Evolutionary conservation across 805 yeast species (phyloP), one percentile per base, ranked within the genome.

Genomic region (Candida ulmi): DNA sequence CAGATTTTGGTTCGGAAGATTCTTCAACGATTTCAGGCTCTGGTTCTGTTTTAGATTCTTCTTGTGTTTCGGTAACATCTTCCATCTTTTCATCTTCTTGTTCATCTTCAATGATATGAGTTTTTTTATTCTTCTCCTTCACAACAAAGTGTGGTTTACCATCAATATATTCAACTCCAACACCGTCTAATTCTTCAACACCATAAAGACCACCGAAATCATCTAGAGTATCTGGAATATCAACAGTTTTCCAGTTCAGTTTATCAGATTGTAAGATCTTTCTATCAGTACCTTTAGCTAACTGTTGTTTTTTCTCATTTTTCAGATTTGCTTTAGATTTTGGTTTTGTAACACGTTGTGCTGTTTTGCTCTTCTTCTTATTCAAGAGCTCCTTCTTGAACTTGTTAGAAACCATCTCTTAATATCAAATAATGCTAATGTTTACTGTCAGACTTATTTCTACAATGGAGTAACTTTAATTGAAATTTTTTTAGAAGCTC

Each of bases 121-220:
- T 55, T 12, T 26, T n/a, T 50, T 36, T 48, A 45, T 35, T 39
- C 15, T 61, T 52, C 30, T 67, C 70, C 26, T 56, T 66, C 9
- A 69, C 70, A n/a, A 70, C 55, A 52, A 82, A 83, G 39, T 74
- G 74, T 0, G 83, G 79, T 37, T 68, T 64, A 12, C 95, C 96
- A 45, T 85, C 68, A 2, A 78, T 75, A 39, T 80, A 70, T 43
- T 84, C 78, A 7, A 91, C 90, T 52, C 74, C 90, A 26, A 91
- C 97, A 33, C 96, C 97, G 41, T 88, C 96, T 37, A 93, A 72
- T 58, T 91, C 98, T 59, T 91, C 99, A 27, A 93, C 65, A 0
- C 97, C 99, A 58, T 80, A 88, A 52, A 90, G 83, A 0, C 96
- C 96, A 48, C 85, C 90, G 55, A 83, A 86, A 60, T 88, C 96